Evolutionary conservation across 139 green algal species (phyloP).

Genomic region (Volvox africanus): DNA sequence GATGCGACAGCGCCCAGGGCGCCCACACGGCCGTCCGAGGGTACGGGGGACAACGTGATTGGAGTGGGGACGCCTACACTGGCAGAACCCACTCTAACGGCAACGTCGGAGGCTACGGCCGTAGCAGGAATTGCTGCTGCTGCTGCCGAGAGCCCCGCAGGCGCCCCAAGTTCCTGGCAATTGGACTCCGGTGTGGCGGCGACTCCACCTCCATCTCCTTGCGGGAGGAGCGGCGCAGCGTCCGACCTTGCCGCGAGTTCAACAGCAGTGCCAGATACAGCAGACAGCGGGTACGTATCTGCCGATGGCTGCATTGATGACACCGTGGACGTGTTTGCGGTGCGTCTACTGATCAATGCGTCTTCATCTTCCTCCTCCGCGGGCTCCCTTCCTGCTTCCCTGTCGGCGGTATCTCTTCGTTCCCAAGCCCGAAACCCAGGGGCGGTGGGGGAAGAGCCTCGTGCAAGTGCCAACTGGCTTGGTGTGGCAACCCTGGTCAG

Average conservation of each 20-base stretch:
- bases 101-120: neutral
- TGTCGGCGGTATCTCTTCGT: no score
- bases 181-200: no score
- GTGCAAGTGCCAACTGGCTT: neutral
- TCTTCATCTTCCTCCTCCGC: neutral
- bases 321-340: neutral
- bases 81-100: neutral
- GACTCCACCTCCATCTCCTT: no score
- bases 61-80: neutral
- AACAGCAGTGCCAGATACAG: no score
- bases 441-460: neutral
- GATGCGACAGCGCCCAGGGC: neutral
- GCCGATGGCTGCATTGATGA: no score
- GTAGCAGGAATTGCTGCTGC: neutral
- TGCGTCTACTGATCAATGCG: neutral
- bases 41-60: neutral
- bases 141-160: neutral
- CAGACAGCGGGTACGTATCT: no score
- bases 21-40: neutral
- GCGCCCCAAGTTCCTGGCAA: no score
- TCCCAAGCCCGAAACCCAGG: no score
- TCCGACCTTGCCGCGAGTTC: no score
- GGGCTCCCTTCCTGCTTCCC: no score
- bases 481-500: neutral
- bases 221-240: no score